Evolutionary conservation across 1,284 basidiomycete species (phyloP).

Genomic region (Trichosporon inkin): DNA sequence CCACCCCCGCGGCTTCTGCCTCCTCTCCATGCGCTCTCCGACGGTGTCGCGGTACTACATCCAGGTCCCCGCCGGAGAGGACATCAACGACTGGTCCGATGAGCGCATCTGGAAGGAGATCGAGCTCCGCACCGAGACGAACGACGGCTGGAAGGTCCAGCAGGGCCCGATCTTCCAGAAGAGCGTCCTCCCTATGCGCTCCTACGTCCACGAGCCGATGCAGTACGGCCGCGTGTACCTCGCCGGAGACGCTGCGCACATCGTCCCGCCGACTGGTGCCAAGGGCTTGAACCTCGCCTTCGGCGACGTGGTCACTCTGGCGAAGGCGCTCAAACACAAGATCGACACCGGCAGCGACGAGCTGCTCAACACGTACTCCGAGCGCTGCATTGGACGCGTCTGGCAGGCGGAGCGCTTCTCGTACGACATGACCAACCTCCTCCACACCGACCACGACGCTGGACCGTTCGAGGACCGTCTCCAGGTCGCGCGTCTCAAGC

Average conservation of each 20-base stretch:
- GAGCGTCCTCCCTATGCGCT: constrained; percentile 25
- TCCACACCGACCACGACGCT: constrained; percentile 20
- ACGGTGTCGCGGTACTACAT: constrained; percentile 24
- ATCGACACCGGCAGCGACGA: constrained; percentile 17
- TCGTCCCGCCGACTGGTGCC: constrained; percentile 23
- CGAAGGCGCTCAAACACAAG: constrained; percentile 23
- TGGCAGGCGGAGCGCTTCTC: constrained; percentile 28
- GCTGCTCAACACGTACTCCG: constrained; percentile 21
- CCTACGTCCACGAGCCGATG: constrained; percentile 27
- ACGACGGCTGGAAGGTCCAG: constrained; percentile 23
- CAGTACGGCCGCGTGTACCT: constrained; percentile 23
- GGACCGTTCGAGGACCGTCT: constrained; percentile 20
- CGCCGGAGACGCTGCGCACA: constrained; percentile 25
- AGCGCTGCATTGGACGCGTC: constrained; percentile 21
- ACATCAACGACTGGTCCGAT: constrained; percentile 23
- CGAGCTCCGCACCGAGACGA: constrained; percentile 18
- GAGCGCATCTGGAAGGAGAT: constrained; percentile 25
- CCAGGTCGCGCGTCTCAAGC: constrained; percentile 20
- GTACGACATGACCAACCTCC: constrained; percentile 27
- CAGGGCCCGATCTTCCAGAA: constrained; percentile 22
- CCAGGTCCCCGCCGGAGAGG: constrained; percentile 22
- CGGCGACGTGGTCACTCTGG: constrained; percentile 25
- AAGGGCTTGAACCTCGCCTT: constrained; percentile 26
- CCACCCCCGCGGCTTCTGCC: constrained; percentile 19
- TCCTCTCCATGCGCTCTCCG: constrained; percentile 23